phyloP scores from a whole-genome alignment of 768 basidiomycete genomes.

The Rhodosporidiobolus sp. region DNA sequence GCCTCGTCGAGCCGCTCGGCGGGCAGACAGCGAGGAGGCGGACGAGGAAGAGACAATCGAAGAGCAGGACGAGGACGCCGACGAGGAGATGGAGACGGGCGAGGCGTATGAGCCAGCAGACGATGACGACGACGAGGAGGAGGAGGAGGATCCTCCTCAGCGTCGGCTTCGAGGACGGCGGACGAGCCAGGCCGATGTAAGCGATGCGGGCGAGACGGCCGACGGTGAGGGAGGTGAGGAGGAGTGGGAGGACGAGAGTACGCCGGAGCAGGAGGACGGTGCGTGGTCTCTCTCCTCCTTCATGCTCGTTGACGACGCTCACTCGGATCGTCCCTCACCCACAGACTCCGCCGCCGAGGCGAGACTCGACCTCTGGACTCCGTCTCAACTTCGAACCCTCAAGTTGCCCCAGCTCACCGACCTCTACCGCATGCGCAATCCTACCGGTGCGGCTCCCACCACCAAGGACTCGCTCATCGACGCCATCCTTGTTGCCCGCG shows the following conservation, averaged over 20 bases:
- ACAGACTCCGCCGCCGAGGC: neutral
- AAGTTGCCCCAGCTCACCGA: slow-evolving; percentile 21
- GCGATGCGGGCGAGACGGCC: neutral
- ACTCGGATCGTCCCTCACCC: neutral
- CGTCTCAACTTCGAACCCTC: slow-evolving; percentile 11
- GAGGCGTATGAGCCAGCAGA: neutral
- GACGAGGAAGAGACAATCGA: neutral
- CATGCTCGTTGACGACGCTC: neutral
- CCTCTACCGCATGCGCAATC: slow-evolving; percentile 10
- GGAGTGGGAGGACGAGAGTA: neutral
- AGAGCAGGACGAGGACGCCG: neutral
- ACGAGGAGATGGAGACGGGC: neutral
- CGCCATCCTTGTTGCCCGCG: slow-evolving; percentile 16
- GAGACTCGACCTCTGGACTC: slow-evolving; percentile 8
- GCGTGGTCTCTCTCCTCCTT: neutral
- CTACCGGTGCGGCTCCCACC: neutral
- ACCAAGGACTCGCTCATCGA: slow-evolving; percentile 21
- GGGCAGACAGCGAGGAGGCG: neutral
- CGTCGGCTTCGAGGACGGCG: neutral
- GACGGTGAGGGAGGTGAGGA: slow-evolving; percentile 12
- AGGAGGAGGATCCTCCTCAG: neutral
- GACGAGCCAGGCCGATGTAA: neutral
- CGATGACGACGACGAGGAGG: neutral
- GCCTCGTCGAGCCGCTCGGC: no score
- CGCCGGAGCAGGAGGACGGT: slow-evolving; percentile 1